Percentiles rank a stretch among this genome's conserved stretches.
phyloP scores from a whole-genome alignment of 2,329 filamentous ascomycete species.

The Septoria linicola region DNA sequence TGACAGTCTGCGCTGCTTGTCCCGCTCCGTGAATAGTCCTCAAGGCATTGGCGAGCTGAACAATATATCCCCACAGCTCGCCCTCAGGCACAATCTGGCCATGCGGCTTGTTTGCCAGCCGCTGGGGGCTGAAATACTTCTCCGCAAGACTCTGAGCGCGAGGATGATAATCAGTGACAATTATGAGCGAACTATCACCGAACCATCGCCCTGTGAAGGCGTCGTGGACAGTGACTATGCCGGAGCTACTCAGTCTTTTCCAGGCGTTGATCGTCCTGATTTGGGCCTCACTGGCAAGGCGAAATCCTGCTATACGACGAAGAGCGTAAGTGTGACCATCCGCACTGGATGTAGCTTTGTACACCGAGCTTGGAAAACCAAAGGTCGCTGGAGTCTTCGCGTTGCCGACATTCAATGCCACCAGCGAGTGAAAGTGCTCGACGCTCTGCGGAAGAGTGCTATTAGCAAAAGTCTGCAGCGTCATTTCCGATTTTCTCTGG shows the following conservation, averaged over 20 bases:
- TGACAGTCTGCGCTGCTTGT: constrained; percentile 81
- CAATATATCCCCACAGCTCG: constrained; percentile 85
- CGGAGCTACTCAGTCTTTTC: constrained; percentile 79
- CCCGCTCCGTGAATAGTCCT: constrained; percentile 79
- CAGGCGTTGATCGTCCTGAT: constrained; percentile 84
- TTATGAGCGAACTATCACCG: constrained; percentile 88
- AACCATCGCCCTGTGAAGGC: constrained; percentile 92
- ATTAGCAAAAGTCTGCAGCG: constrained; percentile 76
- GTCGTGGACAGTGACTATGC: constrained; percentile 82
- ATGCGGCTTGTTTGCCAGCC: constrained; percentile 15
- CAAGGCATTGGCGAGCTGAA: constrained; percentile 84
- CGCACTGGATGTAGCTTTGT: constrained; percentile 87
- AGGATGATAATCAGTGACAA: constrained; percentile 92
- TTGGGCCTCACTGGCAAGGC: constrained; percentile 82
- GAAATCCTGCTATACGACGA: constrained; percentile 82
- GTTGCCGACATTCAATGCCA: constrained; percentile 79
- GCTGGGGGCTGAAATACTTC: constrained; percentile 60
- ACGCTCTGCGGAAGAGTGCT: constrained; percentile 68
- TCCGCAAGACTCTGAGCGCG: constrained; percentile 86
- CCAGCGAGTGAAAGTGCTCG: constrained; percentile 88
- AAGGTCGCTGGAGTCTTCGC: constrained; percentile 77
- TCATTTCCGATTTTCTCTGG: constrained; percentile 82
- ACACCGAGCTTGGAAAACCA: constrained; percentile 88
- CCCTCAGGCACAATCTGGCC: constrained; percentile 55
- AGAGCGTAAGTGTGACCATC: constrained; percentile 87